These are phyloP conservation scores for Plasmodium falciparum DNA, from an alignment of 169 alveolate species.

Conservation along the genomic window DNA sequence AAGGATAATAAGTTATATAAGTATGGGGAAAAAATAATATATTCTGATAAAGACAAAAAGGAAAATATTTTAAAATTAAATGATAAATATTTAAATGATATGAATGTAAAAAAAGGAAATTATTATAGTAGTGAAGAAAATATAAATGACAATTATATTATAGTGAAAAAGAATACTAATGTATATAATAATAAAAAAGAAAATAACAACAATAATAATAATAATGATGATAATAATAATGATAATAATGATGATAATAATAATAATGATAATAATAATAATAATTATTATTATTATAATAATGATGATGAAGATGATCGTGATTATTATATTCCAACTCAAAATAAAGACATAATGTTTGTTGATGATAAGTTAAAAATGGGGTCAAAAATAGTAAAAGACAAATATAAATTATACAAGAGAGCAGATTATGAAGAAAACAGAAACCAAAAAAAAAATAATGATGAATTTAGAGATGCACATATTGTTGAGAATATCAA, in stretches of 20 bases:
- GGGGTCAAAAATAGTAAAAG: no score
- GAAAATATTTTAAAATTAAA: neutral
- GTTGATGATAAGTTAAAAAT: no score
- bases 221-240: neutral
- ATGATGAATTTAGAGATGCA: no score
- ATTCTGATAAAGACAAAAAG: no score
- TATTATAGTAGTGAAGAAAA: neutral
- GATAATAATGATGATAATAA: neutral
- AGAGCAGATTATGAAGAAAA: no score
- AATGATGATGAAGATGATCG: neutral
- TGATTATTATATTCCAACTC: no score
- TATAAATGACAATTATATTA: constrained; percentile 6
- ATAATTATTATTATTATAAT: neutral
- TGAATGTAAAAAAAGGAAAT: neutral
- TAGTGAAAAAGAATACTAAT: neutral
- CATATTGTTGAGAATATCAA: no score
- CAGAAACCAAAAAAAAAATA: no score
- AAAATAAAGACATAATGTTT: no score
- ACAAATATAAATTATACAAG: no score
- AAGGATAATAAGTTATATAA: no score
- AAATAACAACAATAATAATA: neutral
- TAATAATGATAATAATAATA: neutral
- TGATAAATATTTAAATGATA: neutral
- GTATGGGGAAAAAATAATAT: no score
- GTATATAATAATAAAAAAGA: neutral